Conservation (phyloP, 2,329 filamentous ascomycete species). For the Neonectria hederae region DNA sequence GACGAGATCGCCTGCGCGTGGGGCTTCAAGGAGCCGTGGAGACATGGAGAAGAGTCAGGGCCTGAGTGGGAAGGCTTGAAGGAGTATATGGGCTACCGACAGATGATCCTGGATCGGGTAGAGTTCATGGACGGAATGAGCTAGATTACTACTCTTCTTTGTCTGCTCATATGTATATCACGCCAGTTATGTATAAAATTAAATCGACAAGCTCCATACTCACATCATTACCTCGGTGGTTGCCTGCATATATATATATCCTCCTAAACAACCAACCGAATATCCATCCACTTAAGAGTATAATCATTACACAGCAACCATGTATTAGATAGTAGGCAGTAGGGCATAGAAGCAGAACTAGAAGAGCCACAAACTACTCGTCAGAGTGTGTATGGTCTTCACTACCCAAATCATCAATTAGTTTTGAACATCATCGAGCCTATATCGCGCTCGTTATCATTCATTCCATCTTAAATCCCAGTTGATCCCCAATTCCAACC, state of each 20-base stretch:
- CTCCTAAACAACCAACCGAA: background rate
- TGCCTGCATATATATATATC: too few species aligned
- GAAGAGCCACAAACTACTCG: too few species aligned
- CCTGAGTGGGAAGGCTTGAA: conserved; percentile 87
- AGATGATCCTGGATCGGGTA: conserved; percentile 90
- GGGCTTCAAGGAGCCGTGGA: conserved; percentile 85
- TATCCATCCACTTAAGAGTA: background rate
- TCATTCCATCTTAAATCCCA: background rate
- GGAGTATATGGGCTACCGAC: conserved; percentile 82
- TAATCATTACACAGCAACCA: background rate
- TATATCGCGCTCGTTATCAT: background rate
- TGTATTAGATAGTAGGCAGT: background rate
- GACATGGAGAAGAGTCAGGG: conserved; percentile 89
- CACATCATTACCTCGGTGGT: background rate
- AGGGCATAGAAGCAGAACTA: too few species aligned
- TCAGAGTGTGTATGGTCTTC: background rate
- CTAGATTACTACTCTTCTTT: conserved; percentile 22
- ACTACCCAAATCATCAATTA: background rate
- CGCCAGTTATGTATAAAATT: conserved; percentile 29
- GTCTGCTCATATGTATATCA: conserved; percentile 30
- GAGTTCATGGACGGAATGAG: conserved; percentile 93
- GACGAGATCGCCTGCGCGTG: conserved; percentile 89
- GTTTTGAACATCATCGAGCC: background rate
- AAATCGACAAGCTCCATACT: background rate
- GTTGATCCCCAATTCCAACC: background rate